phyloP scores from a whole-genome alignment of 257 asterid genomes.

The Buddleja alternifolia region DNA sequence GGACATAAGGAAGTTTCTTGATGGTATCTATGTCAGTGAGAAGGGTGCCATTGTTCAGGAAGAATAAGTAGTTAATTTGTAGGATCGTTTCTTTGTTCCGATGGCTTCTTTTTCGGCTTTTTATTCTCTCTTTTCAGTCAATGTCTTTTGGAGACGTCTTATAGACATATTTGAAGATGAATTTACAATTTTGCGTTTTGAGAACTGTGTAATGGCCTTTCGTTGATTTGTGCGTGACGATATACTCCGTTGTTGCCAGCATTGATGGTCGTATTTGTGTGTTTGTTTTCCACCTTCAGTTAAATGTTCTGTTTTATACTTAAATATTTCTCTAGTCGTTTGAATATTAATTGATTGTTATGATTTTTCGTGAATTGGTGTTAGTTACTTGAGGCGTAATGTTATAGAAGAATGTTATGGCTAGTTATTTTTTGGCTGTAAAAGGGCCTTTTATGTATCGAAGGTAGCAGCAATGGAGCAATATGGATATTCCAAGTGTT shows the following conservation, averaged over 20 bases:
- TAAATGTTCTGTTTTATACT: background rate
- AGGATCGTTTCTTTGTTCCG: background rate
- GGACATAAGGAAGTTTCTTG: constrained; percentile 86
- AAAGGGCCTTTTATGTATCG: too few relatives aligned
- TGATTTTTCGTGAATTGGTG: too few relatives aligned
- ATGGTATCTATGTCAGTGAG: constrained; percentile 90
- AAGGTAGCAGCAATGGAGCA: too few relatives aligned
- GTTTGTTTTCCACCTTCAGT: too few relatives aligned
- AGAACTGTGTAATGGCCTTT: background rate
- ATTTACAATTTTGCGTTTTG: constrained; percentile 24
- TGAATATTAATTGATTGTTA: too few relatives aligned
- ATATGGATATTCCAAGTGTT: too few relatives aligned
- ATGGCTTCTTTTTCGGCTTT: background rate
- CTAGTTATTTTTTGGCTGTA: too few relatives aligned
- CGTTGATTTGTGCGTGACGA: background rate
- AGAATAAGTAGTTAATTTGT: constrained; percentile 32
- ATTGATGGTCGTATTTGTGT: background rate
- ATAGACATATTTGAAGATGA: background rate
- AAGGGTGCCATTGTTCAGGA: constrained; percentile 70
- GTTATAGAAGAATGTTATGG: too few relatives aligned
- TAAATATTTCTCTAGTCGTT: too few relatives aligned
- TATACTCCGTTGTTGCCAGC: background rate
- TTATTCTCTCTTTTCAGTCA: background rate
- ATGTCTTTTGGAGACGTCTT: background rate
- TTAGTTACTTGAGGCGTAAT: too few relatives aligned